phyloP scores from a whole-genome alignment of 176 grass and related monocot genomes.

The Microstegium vimineum region DNA sequence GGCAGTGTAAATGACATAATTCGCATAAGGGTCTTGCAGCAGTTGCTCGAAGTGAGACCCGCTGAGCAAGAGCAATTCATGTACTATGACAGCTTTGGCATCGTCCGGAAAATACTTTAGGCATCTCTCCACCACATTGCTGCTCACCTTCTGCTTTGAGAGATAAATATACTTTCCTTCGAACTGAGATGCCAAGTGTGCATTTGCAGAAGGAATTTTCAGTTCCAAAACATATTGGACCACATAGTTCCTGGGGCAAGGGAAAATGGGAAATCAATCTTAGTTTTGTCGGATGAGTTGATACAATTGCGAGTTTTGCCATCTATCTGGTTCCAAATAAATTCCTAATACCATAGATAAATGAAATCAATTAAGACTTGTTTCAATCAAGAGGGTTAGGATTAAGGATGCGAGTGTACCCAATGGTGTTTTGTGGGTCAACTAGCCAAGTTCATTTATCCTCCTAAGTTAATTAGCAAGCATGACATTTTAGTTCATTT shows the following conservation, averaged over 20 bases:
- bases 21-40: constrained; percentile 80
- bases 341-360: not conserved
- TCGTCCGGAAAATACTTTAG: constrained; percentile 57
- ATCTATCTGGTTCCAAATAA: not conserved
- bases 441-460: not conserved
- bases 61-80: constrained; percentile 60
- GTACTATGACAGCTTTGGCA: constrained; percentile 56
- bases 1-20: constrained; percentile 81
- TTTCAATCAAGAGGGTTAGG: not conserved
- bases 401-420: not conserved
- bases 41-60: constrained; percentile 68
- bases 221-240: constrained; percentile 70
- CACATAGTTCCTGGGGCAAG: constrained; percentile 77
- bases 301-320: not conserved
- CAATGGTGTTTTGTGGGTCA: not conserved
- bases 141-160: constrained; percentile 91
- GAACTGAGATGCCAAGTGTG: constrained; percentile 64
- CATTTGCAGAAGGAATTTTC: constrained; percentile 56
- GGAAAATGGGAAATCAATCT: not conserved
- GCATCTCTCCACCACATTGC: constrained; percentile 95
- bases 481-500: not conserved
- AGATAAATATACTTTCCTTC: constrained; percentile 70
- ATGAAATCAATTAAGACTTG: not conserved
- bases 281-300: not conserved
- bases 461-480: not conserved